Conservation (phyloP, 305 asterid species). For the Fraxinus platypoda region DNA sequence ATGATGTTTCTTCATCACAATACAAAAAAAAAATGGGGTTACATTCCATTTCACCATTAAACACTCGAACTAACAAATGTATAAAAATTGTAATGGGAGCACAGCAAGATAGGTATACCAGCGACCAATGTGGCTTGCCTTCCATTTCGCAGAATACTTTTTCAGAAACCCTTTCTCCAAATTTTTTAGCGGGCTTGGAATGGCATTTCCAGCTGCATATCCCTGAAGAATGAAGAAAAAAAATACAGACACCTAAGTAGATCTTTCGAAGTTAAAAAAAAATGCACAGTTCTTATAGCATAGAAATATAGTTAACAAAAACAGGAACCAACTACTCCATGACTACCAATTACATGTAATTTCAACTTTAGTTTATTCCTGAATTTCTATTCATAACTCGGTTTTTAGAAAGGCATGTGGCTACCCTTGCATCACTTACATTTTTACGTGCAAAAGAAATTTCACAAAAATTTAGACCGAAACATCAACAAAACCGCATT, state of each 20-base stretch:
- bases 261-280: background rate
- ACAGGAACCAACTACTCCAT: constrained; percentile 7
- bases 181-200: constrained; percentile 88
- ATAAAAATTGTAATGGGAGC: background rate
- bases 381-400: background rate
- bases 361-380: background rate
- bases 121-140: constrained; percentile 87
- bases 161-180: constrained; percentile 88
- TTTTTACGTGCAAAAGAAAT: background rate
- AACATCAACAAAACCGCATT: background rate
- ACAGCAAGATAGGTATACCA: constrained; percentile 42
- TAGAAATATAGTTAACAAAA: background rate
- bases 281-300: background rate
- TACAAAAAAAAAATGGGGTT: too few species aligned
- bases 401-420: background rate
- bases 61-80: background rate
- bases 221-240: constrained; percentile 56
- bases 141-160: constrained; percentile 96
- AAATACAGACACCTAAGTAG: constrained; percentile 2
- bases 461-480: background rate
- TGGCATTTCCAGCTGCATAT: constrained; percentile 85
- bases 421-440: background rate
- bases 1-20: too few species aligned
- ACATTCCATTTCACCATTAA: constrained; percentile 8
- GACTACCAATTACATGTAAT: background rate